Evolutionary conservation across 257 asterid genomes (phyloP), one percentile per base, ranked within the genome.

Genomic region (Galeopsis tetrahit): DNA sequence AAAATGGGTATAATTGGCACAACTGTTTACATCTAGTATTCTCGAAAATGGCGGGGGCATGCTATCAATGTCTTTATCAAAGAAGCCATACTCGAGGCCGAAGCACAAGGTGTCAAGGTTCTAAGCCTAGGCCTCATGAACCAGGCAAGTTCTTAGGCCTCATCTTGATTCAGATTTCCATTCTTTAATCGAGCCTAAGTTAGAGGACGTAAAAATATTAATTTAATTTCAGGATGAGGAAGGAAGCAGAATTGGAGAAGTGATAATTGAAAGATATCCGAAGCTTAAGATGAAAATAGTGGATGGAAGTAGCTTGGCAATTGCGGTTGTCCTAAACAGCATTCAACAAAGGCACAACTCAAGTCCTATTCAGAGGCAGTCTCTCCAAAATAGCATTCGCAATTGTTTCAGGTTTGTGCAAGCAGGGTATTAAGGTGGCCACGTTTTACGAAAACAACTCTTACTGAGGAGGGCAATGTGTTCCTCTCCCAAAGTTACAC

Each of bases 251-350:
- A 82, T 59, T 39, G 95, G 93, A 3, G 80, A 78, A 48, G 64
- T 84, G 10, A 88, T 74, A 71, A 66, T 88, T 4, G 75, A 79
- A 48, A 93, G 67, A 67, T 63, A 87, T 14, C 95, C 95, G 0
- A 70, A 83, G 68, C 71, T 85, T 9, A 85, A 81, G n/a, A 68
- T 80, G 1, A 90, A 75, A 73, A 40, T 90, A 46, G 88, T 93
- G 5, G 95, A 93, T 78, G 98, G 98, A 71, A 93, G 90, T 69
- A 86, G 97, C 63, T 69, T 92, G 70, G 88, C 86, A 46, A 90
- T 89, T 4, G 96, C 96, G 0, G 76, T 85, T 33, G 87, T 93
- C 13, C 72, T 93, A 6, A 87, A 93, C 67, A 83, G 81, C 73
- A 89, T 93, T 52, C 98, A 97, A 97, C 9, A 79, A 81, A 53